Evolutionary conservation across 1,139 yeast species (phyloP), one percentile per base, ranked within the genome.

Genomic region (Yamadazyma dendronema): DNA sequence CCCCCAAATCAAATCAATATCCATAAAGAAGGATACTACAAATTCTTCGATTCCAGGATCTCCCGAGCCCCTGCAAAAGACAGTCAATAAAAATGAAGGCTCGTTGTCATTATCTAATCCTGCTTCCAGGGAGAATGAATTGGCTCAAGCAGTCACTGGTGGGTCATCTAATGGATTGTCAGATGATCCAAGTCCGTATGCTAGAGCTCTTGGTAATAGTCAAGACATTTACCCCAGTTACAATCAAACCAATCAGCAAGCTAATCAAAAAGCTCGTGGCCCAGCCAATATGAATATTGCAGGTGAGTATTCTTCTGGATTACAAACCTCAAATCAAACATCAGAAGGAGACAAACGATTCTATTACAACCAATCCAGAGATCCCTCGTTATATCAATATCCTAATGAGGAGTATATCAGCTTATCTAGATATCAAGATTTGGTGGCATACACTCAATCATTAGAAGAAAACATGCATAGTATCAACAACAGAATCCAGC

Each of bases 381-480:
- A 42, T 14, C 37, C 41, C 3, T 30, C 36, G 4, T 24, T 44
- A 32, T 44, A 44, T 27, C 44, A 42, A 26, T 44, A 42, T 21
- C 46, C 45, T 8, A 41, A 46, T 14, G 50, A 46, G 11, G 53
- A 49, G 14, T 53, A 42, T 39, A 64, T 67, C 12, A 50, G 62
- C 11, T 43, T 59, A 38, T 52, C 58, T 3, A 54, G 54, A 40
- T 67, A 66, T 43, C 65, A 64, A 37, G 67, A 65, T 34, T 53
- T 67, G 35, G 61, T 64, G 17, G 48, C 53, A 8, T 65, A 65
- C 41, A 62, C 72, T 3, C 62, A 59, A 26, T 47, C 59, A 1
- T 48, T 67, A 17, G 68, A 66, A 42, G 60, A 57, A 17, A 57
- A 50, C 35, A 43, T 67, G 39, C 43, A 42, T 26, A 48, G 42